Conservation (phyloP, 1,139 yeast species). For the Kodamaea derodonti region DNA sequence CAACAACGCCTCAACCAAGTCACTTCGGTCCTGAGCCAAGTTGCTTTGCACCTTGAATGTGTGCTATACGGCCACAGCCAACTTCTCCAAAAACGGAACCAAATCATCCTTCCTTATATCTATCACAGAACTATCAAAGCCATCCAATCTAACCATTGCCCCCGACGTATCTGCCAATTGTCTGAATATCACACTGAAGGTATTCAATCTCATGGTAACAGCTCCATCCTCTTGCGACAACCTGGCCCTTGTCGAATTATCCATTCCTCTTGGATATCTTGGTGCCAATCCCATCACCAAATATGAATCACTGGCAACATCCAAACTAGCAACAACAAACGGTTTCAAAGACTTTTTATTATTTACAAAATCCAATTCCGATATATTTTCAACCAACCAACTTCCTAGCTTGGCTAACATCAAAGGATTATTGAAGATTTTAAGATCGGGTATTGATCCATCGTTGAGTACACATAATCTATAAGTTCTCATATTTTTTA, state of each 20-base stretch:
- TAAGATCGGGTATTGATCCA: conserved; percentile 71
- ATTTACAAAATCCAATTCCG: conserved; percentile 59
- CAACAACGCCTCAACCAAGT: no score
- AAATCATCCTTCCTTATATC: conserved; percentile 87
- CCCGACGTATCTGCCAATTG: conserved; percentile 78
- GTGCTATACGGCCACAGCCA: conserved; percentile 27
- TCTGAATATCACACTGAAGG: conserved; percentile 88
- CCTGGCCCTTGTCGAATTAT: conserved; percentile 41
- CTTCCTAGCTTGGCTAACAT: conserved; percentile 79
- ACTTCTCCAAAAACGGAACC: conserved; percentile 78
- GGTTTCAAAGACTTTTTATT: conserved; percentile 61
- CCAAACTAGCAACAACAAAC: conserved; percentile 81
- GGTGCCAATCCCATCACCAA: conserved; percentile 90
- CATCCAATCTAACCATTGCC: conserved; percentile 87
- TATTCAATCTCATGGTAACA: conserved; percentile 53
- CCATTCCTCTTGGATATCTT: conserved; percentile 64
- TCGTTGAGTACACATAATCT: conserved; percentile 86
- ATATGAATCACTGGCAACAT: conserved; percentile 71
- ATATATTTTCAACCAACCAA: conserved; percentile 89
- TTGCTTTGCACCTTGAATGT: no score
- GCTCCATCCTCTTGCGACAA: conserved; percentile 30
- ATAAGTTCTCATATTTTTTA: conserved; percentile 76
- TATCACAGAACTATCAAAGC: conserved; percentile 90
- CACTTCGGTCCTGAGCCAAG: no score
- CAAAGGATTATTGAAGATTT: conserved; percentile 77